Evolutionary conservation across 768 basidiomycete species (phyloP).

Genomic region (Pleurotus citrinopileatus): DNA sequence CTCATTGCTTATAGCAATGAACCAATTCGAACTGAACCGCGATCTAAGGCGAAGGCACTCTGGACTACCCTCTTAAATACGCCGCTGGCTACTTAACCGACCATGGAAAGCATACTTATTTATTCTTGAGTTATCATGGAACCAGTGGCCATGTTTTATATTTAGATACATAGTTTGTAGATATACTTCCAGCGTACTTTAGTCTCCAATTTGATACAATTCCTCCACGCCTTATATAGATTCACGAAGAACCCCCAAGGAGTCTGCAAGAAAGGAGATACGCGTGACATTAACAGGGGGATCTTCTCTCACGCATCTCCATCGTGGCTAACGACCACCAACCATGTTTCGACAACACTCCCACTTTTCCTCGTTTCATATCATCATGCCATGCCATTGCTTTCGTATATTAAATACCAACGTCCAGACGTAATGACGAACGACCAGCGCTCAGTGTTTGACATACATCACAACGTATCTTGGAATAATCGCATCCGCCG

Average conservation of each 20-base stretch:
- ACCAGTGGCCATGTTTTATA: too few relatives aligned
- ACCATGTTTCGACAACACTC: neutral
- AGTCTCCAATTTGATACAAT: too few relatives aligned
- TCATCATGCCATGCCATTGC: neutral
- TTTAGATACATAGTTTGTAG: too few relatives aligned
- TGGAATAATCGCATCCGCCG: constrained; percentile 54
- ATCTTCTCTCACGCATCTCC: too few relatives aligned
- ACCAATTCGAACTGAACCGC: constrained; percentile 18
- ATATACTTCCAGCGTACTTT: too few relatives aligned
- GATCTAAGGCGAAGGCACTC: constrained; percentile 30
- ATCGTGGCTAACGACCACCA: neutral
- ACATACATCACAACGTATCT: constrained; percentile 59
- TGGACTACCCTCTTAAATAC: constrained; percentile 45
- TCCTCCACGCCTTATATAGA: too few relatives aligned
- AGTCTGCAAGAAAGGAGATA: too few relatives aligned
- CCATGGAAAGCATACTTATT: too few relatives aligned
- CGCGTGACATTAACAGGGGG: too few relatives aligned
- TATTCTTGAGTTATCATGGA: too few relatives aligned
- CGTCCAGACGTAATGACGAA: neutral
- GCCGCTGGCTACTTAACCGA: constrained; percentile 38
- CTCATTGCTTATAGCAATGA: constrained; percentile 56
- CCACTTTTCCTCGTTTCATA: neutral
- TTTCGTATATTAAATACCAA: neutral
- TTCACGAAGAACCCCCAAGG: too few relatives aligned
- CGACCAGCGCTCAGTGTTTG: constrained; percentile 22